phyloP scores from a whole-genome alignment of 345 rosid genomes.

The Eucalyptus victrix region DNA sequence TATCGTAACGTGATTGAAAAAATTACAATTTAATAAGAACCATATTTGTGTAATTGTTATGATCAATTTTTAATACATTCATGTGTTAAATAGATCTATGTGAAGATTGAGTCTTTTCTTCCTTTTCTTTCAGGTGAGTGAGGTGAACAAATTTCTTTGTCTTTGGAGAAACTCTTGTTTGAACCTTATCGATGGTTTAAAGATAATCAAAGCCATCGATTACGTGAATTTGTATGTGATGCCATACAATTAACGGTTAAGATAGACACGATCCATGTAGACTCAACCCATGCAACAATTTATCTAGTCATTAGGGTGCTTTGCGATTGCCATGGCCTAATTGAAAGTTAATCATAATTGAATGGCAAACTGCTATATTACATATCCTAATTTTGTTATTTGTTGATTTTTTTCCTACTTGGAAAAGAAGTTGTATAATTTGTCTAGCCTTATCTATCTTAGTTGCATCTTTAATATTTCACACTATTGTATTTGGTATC shows the following conservation, averaged over 20 bases:
- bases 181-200: neutral
- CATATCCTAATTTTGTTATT: neutral
- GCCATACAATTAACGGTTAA: neutral
- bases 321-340: neutral
- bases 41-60: neutral
- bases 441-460: neutral
- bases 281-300: neutral
- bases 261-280: neutral
- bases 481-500: neutral
- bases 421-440: neutral
- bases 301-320: neutral
- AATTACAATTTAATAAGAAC: neutral
- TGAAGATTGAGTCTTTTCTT: neutral
- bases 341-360: neutral
- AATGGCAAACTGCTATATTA: neutral
- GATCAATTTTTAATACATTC: neutral
- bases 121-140: neutral
- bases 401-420: neutral
- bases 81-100: neutral
- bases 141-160: neutral
- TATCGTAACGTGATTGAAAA: neutral
- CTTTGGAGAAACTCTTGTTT: neutral
- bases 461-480: neutral
- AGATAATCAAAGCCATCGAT: neutral
- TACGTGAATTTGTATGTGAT: neutral